phyloP scores from a whole-genome alignment of 352 stramenopile species.

The Pythium sp. region DNA sequence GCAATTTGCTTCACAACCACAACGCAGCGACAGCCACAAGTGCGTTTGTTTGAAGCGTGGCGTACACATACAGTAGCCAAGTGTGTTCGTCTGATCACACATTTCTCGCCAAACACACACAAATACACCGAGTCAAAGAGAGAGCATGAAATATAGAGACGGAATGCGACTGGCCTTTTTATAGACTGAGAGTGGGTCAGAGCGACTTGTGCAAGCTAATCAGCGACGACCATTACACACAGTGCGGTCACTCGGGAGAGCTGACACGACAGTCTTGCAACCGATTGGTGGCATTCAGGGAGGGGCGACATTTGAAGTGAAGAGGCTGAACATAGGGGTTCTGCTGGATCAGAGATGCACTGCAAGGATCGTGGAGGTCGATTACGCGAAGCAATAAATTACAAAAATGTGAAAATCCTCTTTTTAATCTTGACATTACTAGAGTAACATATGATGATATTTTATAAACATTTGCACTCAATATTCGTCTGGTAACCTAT shows the following conservation, averaged over 20 bases:
- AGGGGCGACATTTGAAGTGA: constrained; percentile 5
- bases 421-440: too few relatives aligned
- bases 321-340: not conserved
- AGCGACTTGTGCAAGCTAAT: not conserved
- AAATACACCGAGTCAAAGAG: not conserved
- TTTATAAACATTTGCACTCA: too few relatives aligned
- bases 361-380: not conserved
- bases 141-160: constrained; percentile 2
- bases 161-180: not conserved
- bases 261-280: not conserved
- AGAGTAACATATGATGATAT: too few relatives aligned
- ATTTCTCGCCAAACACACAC: not conserved
- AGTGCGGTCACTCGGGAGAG: not conserved
- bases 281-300: not conserved
- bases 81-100: not conserved
- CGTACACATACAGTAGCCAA: constrained; percentile 2
- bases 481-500: not conserved
- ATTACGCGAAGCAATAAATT: too few relatives aligned
- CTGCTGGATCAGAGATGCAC: not conserved
- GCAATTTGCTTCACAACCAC: not conserved
- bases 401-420: too few relatives aligned
- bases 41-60: not conserved
- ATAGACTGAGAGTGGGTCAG: not conserved
- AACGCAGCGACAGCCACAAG: not conserved
- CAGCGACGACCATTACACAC: constrained; percentile 1